Conservation (phyloP, 1,284 basidiomycete species). For the Moesziomyces parantarcticus region DNA sequence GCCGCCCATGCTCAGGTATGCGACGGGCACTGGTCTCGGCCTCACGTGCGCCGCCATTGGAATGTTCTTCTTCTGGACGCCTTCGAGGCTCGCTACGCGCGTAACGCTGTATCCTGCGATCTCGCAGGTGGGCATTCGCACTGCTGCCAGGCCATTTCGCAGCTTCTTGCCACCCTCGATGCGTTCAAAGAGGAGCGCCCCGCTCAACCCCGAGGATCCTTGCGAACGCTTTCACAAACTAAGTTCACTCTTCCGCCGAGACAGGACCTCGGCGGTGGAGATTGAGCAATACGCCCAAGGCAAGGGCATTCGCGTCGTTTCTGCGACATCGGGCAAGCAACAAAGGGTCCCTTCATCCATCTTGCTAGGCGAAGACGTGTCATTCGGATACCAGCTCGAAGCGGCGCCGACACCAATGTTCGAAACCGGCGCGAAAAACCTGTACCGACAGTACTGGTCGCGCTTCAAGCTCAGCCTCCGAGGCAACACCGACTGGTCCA, state of each 20-base stretch:
- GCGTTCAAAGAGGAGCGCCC: conserved; percentile 21
- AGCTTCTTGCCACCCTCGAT: conserved; percentile 30
- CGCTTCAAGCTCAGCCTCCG: conserved; percentile 45
- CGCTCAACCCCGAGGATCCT: conserved; percentile 28
- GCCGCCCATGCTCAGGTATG: conserved; percentile 34
- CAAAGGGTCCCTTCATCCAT: conserved; percentile 42
- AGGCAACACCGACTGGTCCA: conserved; percentile 42
- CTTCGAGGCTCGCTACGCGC: conserved; percentile 43
- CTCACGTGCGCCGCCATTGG: conserved; percentile 28
- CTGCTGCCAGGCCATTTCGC: conserved; percentile 27
- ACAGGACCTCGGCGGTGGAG: conserved; percentile 38
- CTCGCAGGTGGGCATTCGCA: conserved; percentile 33
- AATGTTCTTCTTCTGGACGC: conserved; percentile 49
- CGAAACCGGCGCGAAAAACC: conserved; percentile 34
- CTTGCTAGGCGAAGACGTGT: conserved; percentile 35
- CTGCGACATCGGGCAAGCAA: conserved; percentile 13
- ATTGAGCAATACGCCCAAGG: conserved; percentile 34
- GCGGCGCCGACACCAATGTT: conserved; percentile 37
- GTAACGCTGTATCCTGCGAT: conserved; percentile 48
- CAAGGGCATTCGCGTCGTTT: conserved; percentile 24
- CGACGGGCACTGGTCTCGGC: conserved; percentile 17
- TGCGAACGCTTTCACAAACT: conserved; percentile 35
- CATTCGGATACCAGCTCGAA: conserved; percentile 47
- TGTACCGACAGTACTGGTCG: conserved; percentile 46
- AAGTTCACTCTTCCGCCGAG: conserved; percentile 31